Conservation (phyloP, 2,329 filamentous ascomycete genomes). For the Cadophora luteo-olivacea region DNA sequence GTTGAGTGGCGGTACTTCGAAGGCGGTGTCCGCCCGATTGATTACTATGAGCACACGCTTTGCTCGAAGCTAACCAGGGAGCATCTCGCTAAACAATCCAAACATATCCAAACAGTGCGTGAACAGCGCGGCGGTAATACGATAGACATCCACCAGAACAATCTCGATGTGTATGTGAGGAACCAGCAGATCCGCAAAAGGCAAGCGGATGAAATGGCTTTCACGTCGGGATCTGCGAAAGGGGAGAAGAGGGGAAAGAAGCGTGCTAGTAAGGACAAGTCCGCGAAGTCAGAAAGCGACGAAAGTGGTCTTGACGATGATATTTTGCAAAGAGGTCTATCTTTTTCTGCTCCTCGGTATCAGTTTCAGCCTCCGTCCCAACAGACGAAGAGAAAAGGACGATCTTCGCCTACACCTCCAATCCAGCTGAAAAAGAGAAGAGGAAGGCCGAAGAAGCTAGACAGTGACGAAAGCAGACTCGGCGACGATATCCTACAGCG, state of each 20-base stretch:
- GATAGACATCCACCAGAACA: slow-evolving; percentile 39
- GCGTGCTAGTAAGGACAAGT: background rate
- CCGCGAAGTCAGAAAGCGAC: slow-evolving; percentile 15
- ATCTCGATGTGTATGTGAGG: slow-evolving; percentile 39
- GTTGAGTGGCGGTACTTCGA: slow-evolving; percentile 20
- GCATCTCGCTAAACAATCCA: slow-evolving; percentile 35
- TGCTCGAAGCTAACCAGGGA: slow-evolving; percentile 35
- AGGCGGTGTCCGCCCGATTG: slow-evolving; percentile 4
- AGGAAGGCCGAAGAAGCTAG: background rate
- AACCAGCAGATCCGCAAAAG: slow-evolving; percentile 18
- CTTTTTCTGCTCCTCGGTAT: background rate
- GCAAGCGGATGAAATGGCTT: background rate
- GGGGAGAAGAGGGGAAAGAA: slow-evolving; percentile 10
- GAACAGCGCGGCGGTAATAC: slow-evolving; percentile 38
- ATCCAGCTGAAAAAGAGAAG: background rate
- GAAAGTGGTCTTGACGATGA: slow-evolving; percentile 26
- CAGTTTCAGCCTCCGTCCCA: background rate
- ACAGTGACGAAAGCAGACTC: background rate
- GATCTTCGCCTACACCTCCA: background rate
- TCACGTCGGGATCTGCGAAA: background rate
- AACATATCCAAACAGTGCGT: slow-evolving; percentile 27
- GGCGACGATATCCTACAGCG: background rate
- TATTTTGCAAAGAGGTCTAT: slow-evolving; percentile 16
- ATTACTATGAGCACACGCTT: slow-evolving; percentile 38
- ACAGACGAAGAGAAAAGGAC: slow-evolving; percentile 5